Evolutionary conservation across 2,329 filamentous ascomycete genomes (phyloP), one percentile per base, ranked within the genome.

Genomic region (Rachicladosporium sp.): DNA sequence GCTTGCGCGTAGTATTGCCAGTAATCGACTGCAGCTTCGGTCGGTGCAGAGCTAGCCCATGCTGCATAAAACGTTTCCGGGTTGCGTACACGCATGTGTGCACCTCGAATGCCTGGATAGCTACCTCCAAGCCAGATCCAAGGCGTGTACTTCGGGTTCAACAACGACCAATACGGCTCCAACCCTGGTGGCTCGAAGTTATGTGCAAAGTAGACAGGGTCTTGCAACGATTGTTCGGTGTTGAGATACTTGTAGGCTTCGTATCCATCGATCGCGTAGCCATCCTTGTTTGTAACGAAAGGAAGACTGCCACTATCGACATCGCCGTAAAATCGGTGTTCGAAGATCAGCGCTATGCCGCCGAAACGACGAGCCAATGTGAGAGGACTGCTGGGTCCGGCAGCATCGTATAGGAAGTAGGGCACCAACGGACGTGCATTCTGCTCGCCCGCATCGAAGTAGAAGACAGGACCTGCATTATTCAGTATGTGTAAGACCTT

Each of bases 151-250:
- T 36, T 19, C 6, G 47, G 47, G 2, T 42, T 23, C 29, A 51
- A 35, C 9, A 31, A 4, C 6, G 23, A 13, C 31, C 39, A 46
- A 12, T 32, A 33, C 11, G 36, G 9, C 31, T 43, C 40, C n/a
- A 49, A 36, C 8, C 45, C 43, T 8, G 35, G 21, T 9, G 43
- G 47, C 30, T 45, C 29, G 41, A 50, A 49, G 27, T 51, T 36
- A 29, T 49, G 38, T 4, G 50, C 44, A 31, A 50, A 45, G 36
- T 43, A 51, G 21, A 52, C 46, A 5, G 43, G 34, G 35, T 52
- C 50, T 32, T 50, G 42, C 6, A 52, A 40, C 2, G 48, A 48
- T 40, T 50, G 48, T 40, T 52, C 46, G 3, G 43, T 47, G n/a
- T 39, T 45, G 21, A 50, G 38, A 27, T 49, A 48, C 30, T 41